Evolutionary conservation across 2,329 filamentous ascomycete genomes (phyloP), one percentile per base, ranked within the genome.

Genomic region (Byssothecium circinans): DNA sequence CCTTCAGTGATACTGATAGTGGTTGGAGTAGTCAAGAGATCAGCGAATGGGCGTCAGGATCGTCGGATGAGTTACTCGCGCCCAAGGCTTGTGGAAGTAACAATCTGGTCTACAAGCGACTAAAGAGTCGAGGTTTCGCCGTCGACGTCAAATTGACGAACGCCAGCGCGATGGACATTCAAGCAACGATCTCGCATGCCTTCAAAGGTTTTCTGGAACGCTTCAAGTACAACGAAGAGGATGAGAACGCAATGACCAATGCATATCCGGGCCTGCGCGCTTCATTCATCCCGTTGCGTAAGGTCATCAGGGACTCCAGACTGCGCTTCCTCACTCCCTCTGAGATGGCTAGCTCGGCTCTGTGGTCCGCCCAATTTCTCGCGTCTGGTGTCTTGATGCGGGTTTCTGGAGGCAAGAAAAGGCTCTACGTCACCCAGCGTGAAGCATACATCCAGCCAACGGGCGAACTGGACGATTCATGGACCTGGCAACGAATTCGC

Each of bases 391-490:
- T 91, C 30, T 81, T 88, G 60, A 91, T 91, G 88, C 83, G 85
- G 60, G 79, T 83, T 23, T 78, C 81, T 8, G 78, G 81, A 19
- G 75, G 75, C 8, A 69, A 76, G 53, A 83, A 84, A 52, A 80
- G 88, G 8, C 78, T 92, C 11, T 92, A 88, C 69, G 78, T 91
- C 48, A 92, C 88, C 1, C 86, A 89, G 49, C 81, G 85, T 3
- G 84, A 87, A 56, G 85, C 86, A 1, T 92, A 92, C 55, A 72
- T 88, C 2, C 88, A 92, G 61, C 81, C 84, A 51, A 67, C 73
- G 12, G 71, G 76, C 25, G 75, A 79, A 4, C 78, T 80, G 30
- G 56, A 57, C 2, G 55, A 55, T 39, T 56, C 78, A 4, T 91
- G 86, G 86, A 84, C 82, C 1, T 92, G 88, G 88, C 83, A 84